Base-by-base conservation (phyloP, 257 asterid species). In the Osmanthus fragrans region DNA sequence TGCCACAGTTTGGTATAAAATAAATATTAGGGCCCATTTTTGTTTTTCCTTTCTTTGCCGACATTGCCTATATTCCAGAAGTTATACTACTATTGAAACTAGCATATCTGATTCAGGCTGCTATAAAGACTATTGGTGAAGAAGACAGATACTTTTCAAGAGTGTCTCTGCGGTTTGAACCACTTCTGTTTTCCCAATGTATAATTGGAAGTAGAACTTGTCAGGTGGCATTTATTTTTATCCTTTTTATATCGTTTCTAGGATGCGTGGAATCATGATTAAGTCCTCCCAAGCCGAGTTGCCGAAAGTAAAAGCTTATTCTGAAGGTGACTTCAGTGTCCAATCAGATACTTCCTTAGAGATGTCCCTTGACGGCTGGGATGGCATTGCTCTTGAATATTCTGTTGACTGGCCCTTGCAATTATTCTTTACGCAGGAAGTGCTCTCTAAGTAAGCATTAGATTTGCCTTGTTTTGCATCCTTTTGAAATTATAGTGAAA, bases 331-430 rank as follows among this genome's bases (percentile, higher is more conserved):
- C 77, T 66, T 82, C 6, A 84, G 85, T 70, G 84, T 79, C 77
- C 92, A 81, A 66, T 63, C 90, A 75, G 98, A 94, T 66, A 74
- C 87, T 83, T 82, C 92, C 73, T 78, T 81, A 72, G 95, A 89
- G 89, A 82, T 82, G 90, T 86, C 94, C 75, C 84, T 92, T 74
- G 97, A 93, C 83, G 98, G 98, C 76, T 93, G 99, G 97, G 99
- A 92, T 90, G 95, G 94, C 60, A 92, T 93, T 79, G 86, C 97
- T 77, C 96, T 96, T 80, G 96, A 93, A 83, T 96, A 96, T 84
- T 82, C 93, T 77, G 92, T 96, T 77, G 96, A 92, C 83, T 96
- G 99, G 99, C 99, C 99, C 67, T 86, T 96, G 76, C 99, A 96
- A 72, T 86, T 96, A 88, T 96, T 96, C 82, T 89, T 93, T 73